These are phyloP conservation scores for Papilionanthe hybrid DNA, from an alignment of 116 monocot species.

Conservation along the genomic window DNA sequence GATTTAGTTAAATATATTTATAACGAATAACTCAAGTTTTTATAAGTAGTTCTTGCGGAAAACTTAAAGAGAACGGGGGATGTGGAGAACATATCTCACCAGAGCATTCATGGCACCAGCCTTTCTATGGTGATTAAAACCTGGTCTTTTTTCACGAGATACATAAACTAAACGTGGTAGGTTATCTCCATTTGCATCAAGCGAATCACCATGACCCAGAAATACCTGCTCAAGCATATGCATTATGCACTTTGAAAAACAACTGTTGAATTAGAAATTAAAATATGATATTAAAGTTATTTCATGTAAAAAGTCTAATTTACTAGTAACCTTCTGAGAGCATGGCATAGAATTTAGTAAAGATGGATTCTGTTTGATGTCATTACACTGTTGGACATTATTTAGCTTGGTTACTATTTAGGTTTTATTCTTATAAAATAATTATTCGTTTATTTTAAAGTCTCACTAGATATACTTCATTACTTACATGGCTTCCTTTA, in stretches of 20 bases:
- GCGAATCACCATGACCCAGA: slow-evolving; percentile 25
- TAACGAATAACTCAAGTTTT: neutral
- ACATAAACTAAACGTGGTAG: slow-evolving; percentile 46
- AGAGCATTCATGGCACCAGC: slow-evolving; percentile 64
- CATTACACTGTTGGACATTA: neutral
- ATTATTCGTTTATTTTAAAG: too few species aligned
- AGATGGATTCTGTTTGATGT: neutral
- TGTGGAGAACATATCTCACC: slow-evolving; percentile 16
- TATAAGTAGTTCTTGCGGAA: neutral
- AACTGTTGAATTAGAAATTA: neutral
- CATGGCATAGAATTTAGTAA: neutral
- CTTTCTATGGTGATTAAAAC: slow-evolving; percentile 53
- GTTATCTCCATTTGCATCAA: slow-evolving; percentile 32
- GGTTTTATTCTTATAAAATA: too few species aligned
- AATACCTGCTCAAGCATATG: slow-evolving; percentile 25
- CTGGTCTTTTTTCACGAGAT: slow-evolving; percentile 49
- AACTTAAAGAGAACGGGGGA: neutral
- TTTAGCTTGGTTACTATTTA: neutral
- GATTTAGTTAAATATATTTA: neutral
- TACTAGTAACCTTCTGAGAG: neutral
- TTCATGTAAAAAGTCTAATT: neutral
- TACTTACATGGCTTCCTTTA: too few species aligned
- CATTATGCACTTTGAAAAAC: neutral
- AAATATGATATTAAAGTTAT: neutral
- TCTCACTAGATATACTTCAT: too few species aligned